Conservation (phyloP, 495 filamentous ascomycete species). For the Penicillium lagena region DNA sequence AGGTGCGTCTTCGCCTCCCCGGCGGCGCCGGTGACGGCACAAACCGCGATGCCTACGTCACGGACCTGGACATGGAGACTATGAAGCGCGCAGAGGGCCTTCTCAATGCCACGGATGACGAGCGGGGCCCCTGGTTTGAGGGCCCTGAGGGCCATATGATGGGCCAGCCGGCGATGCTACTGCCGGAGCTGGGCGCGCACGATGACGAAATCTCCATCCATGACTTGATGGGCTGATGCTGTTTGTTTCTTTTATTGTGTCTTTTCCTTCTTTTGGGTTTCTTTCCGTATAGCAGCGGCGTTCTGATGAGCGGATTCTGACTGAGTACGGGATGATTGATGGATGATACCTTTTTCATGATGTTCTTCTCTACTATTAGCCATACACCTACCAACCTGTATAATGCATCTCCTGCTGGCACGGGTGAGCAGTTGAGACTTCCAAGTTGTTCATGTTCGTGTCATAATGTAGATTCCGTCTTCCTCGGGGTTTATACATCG, state of each 20-base stretch:
- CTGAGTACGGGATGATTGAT: conserved; percentile 10
- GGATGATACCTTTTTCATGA: conserved; percentile 13
- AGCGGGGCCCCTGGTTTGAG: conserved; percentile 75
- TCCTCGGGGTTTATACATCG: neutral
- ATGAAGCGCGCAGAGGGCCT: conserved; percentile 81
- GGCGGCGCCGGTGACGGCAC: conserved; percentile 56
- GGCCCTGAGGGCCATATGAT: conserved; percentile 29
- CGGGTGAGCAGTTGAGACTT: neutral
- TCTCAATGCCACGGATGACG: conserved; percentile 66
- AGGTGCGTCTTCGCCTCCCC: conserved; percentile 76
- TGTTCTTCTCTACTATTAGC: no score
- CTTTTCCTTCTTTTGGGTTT: conserved; percentile 4
- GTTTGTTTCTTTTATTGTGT: neutral
- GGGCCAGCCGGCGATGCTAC: conserved; percentile 28
- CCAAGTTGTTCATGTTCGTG: no score
- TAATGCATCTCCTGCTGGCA: neutral
- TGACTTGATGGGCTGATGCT: conserved; percentile 31
- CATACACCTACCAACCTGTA: neutral
- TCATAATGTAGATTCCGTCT: no score
- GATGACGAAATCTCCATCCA: conserved; percentile 35
- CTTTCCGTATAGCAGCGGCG: conserved; percentile 20
- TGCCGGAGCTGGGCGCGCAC: conserved; percentile 27
- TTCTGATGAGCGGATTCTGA: conserved; percentile 13
- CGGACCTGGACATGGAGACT: conserved; percentile 89
- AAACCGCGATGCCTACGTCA: conserved; percentile 63